phyloP scores from a whole-genome alignment of 2,329 filamentous ascomycete species.

The Aspergillus thermomutatus region DNA sequence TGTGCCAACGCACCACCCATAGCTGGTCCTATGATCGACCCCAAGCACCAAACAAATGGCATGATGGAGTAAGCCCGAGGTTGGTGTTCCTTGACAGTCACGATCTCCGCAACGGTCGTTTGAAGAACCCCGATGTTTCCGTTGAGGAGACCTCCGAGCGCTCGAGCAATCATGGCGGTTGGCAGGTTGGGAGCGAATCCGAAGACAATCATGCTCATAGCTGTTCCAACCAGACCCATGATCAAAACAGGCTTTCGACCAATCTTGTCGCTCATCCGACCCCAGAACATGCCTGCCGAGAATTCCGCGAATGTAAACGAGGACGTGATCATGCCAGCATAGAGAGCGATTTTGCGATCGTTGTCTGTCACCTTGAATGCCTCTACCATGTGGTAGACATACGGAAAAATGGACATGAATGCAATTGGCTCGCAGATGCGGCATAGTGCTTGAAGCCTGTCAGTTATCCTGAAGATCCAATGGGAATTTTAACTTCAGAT shows the following conservation, averaged over 20 bases:
- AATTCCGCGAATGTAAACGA: conserved; percentile 96
- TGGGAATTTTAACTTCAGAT: background rate
- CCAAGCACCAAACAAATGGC: conserved; percentile 97
- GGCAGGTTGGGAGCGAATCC: conserved; percentile 82
- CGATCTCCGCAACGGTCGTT: conserved; percentile 90
- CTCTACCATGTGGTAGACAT: conserved; percentile 96
- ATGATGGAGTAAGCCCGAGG: conserved; percentile 94
- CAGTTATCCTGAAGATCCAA: conserved; percentile 9
- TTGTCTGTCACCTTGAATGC: conserved; percentile 83
- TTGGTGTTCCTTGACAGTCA: conserved; percentile 90
- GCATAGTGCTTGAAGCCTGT: conserved; percentile 65
- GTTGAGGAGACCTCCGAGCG: conserved; percentile 86
- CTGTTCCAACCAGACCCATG: conserved; percentile 84
- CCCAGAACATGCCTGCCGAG: conserved; percentile 89
- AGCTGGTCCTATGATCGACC: conserved; percentile 89
- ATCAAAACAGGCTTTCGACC: conserved; percentile 91
- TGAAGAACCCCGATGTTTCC: conserved; percentile 95
- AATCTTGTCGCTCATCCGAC: conserved; percentile 82
- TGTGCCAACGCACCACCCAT: conserved; percentile 87
- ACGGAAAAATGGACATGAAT: conserved; percentile 99
- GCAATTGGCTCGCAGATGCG: conserved; percentile 98
- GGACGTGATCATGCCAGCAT: conserved; percentile 93
- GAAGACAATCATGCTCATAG: conserved; percentile 87
- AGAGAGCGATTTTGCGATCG: conserved; percentile 77
- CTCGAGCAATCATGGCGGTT: conserved; percentile 80